phyloP scores from a whole-genome alignment of 176 grass and related monocot species.

The Triticum timopheevii region DNA sequence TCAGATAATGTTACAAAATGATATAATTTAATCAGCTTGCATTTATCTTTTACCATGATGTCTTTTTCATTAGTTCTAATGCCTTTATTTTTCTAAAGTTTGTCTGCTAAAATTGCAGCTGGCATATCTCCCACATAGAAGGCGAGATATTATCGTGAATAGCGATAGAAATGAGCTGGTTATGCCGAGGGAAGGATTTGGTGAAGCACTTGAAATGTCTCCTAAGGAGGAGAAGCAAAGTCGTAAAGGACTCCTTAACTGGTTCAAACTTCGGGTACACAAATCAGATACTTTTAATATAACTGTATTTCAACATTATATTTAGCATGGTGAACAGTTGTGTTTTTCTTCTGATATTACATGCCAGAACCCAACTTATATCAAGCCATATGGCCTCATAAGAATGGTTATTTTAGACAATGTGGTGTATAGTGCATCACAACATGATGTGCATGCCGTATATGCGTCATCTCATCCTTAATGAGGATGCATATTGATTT shows the following conservation, averaged over 20 bases:
- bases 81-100: conserved; percentile 14
- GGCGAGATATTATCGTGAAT: conserved; percentile 83
- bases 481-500: conserved; percentile 4
- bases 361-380: background rate
- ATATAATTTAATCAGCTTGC: background rate
- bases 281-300: background rate
- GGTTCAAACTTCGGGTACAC: conserved; percentile 92
- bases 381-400: background rate
- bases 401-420: background rate
- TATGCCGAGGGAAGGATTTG: conserved; percentile 74
- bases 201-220: conserved; percentile 72
- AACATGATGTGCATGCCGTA: background rate
- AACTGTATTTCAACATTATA: conserved; percentile 4
- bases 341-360: background rate
- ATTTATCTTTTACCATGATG: background rate
- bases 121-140: conserved; percentile 93
- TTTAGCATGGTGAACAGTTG: background rate
- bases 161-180: conserved; percentile 77
- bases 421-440: background rate
- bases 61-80: conserved; percentile 24
- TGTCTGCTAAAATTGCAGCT: conserved; percentile 61
- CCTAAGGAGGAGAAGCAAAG: conserved; percentile 88
- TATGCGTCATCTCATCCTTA: background rate
- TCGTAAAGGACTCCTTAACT: conserved; percentile 91
- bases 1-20: conserved; percentile 21